Evolutionary conservation across 371 early-diverging fungal species (phyloP).

Genomic region (Smittium mucronatum): DNA sequence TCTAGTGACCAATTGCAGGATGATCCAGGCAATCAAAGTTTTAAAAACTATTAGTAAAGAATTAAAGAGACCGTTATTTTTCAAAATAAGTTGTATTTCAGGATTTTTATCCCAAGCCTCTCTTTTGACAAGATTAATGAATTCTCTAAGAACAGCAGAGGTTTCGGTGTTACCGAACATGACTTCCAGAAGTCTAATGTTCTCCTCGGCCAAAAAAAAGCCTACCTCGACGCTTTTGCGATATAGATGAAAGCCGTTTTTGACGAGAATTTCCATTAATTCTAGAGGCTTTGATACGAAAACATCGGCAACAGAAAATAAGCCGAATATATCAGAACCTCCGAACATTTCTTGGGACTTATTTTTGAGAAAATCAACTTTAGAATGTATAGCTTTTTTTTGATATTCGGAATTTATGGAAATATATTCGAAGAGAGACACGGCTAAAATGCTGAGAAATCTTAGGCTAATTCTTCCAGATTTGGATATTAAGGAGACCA

Average conservation of each 20-base stretch:
- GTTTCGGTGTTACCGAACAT: constrained; percentile 86
- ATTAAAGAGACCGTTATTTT: constrained; percentile 49
- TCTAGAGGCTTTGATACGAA: not conserved
- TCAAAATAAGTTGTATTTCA: constrained; percentile 40
- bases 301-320: constrained; percentile 5
- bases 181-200: constrained; percentile 77
- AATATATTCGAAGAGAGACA: not conserved
- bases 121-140: constrained; percentile 59
- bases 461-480: constrained; percentile 10
- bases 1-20: constrained; percentile 67
- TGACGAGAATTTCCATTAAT: not conserved
- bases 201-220: constrained; percentile 72
- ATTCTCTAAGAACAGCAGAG: constrained; percentile 68
- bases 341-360: not conserved
- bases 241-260: constrained; percentile 53
- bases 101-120: constrained; percentile 58
- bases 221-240: constrained; percentile 54
- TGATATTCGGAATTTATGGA: not conserved
- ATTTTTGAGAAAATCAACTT: not conserved
- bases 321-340: constrained; percentile 1
- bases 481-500: not conserved
- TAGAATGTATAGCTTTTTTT: not conserved
- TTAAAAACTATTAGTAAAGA: constrained; percentile 61
- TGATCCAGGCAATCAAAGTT: constrained; percentile 68
- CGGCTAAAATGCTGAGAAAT: not conserved